Base-by-base conservation (phyloP, 305 asterid species). In the Fraxinus xanthoxyloides region DNA sequence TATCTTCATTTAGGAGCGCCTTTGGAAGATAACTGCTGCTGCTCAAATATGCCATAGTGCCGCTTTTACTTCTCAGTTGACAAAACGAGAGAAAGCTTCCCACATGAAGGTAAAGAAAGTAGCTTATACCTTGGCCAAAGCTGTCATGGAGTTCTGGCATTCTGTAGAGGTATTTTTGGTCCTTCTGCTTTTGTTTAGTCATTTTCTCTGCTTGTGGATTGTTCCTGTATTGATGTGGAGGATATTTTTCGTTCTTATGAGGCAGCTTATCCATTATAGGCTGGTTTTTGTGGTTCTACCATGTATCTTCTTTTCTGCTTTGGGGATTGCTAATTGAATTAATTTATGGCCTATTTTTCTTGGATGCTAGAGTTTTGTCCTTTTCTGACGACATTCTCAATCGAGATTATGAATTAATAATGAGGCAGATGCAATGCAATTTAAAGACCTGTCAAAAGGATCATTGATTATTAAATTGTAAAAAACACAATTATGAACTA, bases 11-110 rank as follows among this genome's bases (percentile, higher is more conserved):
- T 86, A 97, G 99, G 99, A 97, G 93, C 99, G 99, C 46, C 83
- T 89, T 84, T 97, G 99, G 99, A 97, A 93, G 90, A 80, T 84
- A 83, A 88, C 92, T 80, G 93, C 97, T 69, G 95, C 98, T 80
- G 86, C 95, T 82, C 96, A 90, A 87, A 38, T 91, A 80, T 86
- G 91, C 83, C 88, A 77, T 81, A 88, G 79, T 82, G 97, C 85
- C 82, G 94, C 97, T 61, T 86, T 84, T 85, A 54, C 88, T 67
- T 89, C 83, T 79, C 89, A 77, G 82, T 80, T 81, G 85, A 89
- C 94, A 79, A 87, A 85, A 79, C 86, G 85, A 86, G 91, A 90
- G 69, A 87, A 85, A 46, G 81, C 43, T 81, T 85, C 84, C 72
- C 72, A 74, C 72, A 70, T 86, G 89, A 90, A 89, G 83, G 94